Evolutionary conservation across 306 rosid species (phyloP).

Genomic region (Prunus davidiana): DNA sequence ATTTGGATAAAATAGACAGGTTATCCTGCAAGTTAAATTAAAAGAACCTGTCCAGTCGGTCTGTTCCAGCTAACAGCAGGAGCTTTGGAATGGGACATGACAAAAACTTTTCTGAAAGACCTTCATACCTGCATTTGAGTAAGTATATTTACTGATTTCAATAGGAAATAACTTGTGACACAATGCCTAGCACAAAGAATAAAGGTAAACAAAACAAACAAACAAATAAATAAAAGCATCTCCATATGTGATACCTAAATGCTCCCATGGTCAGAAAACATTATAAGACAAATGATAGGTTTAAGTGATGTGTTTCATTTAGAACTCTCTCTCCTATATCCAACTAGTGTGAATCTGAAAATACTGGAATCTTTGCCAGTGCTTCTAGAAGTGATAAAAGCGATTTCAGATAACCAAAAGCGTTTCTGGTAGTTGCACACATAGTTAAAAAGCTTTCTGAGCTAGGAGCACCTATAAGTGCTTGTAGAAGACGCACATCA

Average conservation of each 20-base stretch:
- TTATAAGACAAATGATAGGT: neutral
- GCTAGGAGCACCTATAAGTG: neutral
- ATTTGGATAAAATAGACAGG: neutral
- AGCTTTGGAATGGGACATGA: conserved; percentile 82
- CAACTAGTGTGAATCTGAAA: neutral
- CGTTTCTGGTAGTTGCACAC: neutral
- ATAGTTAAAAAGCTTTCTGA: neutral
- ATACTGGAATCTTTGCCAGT: neutral
- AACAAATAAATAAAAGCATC: neutral
- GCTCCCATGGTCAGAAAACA: neutral
- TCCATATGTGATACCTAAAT: neutral
- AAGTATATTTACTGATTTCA: neutral
- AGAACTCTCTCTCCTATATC: neutral
- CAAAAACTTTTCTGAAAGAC: conserved; percentile 88
- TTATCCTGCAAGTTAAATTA: conserved; percentile 10
- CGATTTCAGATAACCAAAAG: neutral
- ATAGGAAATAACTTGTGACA: neutral
- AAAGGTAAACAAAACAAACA: neutral
- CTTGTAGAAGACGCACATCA: neutral
- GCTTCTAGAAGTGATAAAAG: neutral
- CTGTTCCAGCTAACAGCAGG: conserved; percentile 91
- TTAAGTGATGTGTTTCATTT: neutral
- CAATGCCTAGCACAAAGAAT: neutral
- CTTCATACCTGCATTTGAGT: conserved; percentile 75
- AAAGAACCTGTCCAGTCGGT: conserved; percentile 86